Base-by-base conservation (phyloP, 2,329 filamentous ascomycete species). In the Cercospora sesami region DNA sequence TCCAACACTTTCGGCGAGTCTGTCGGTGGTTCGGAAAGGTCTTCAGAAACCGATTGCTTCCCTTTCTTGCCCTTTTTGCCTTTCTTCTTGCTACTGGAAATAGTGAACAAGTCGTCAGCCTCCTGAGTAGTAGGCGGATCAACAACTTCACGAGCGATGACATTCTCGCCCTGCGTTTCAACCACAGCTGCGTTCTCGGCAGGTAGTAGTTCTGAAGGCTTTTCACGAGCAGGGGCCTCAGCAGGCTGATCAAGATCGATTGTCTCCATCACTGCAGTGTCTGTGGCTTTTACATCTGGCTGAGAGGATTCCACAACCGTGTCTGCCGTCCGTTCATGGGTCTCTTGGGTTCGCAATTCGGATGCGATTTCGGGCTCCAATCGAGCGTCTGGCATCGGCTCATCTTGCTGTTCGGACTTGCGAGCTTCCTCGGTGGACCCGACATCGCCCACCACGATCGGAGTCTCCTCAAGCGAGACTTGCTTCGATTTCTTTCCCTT, bases 61-160 rank as follows among this genome's bases (percentile, higher is more conserved):
- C 21, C 42, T 21, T 64, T 64, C 73, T 79, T 80, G 60, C 71
- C 71, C 65, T 78, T 79, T 55, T 72, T 75, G 57, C 67, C 67
- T 61, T 69, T 75, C 51, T 69, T 71, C 58, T 72, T 71, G 31
- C 39, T 28, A 36, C 28, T 67, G 16, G 66, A 58, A 28, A 39
- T 16, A 30, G 51, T n/a, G 16, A 57, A 63, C 7, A 59, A 51
- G 26, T 65, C 63, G n/a, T 68, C 68, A 26, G 45, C 39, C 58
- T 64, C 59, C 23, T 45, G 28, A 28, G 58, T 21, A 21, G 28
- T 21, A 31, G 28, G 61, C 16, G 30, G 1, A 5, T 55, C 23
- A 14, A n/a, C 23, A 8, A 28, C 30, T 36, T 33, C 21, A 4
- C 12, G 31, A 23, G 21, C 31, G 14, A 51, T 12, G 21, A 30